A percentile compares a stretch with the other conserved stretches of the same genome.
Conservation (phyloP, 148 eudicot species). For the Simmondsia chinensis region DNA sequence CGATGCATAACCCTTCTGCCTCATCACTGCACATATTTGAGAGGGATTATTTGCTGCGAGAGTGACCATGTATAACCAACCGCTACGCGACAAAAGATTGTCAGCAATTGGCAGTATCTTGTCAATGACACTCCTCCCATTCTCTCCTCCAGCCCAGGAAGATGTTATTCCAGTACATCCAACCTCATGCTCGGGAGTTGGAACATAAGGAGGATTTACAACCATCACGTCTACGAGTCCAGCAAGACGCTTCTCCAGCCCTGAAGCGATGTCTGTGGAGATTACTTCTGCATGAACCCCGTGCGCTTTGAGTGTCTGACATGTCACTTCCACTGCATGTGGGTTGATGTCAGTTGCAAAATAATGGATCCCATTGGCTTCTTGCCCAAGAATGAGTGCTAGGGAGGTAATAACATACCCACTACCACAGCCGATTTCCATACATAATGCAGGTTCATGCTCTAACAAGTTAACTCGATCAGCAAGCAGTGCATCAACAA, state of each 20-base stretch:
- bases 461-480: slow-evolving; percentile 57
- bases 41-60: slow-evolving; percentile 65
- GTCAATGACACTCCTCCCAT: slow-evolving; percentile 80
- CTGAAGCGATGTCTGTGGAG: slow-evolving; percentile 61
- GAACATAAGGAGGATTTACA: slow-evolving; percentile 95
- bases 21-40: slow-evolving; percentile 72
- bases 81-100: slow-evolving; percentile 62
- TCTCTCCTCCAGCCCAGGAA: slow-evolving; percentile 96
- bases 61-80: slow-evolving; percentile 84
- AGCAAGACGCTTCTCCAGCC: slow-evolving; percentile 45
- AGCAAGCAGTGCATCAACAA: slow-evolving; percentile 81
- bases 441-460: slow-evolving; percentile 57
- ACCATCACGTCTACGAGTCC: slow-evolving; percentile 76
- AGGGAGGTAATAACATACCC: slow-evolving; percentile 87
- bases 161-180: slow-evolving; percentile 64
- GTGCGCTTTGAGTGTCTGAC: slow-evolving; percentile 61
- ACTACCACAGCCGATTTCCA: slow-evolving; percentile 96
- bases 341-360: slow-evolving; percentile 89
- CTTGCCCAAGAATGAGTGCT: slow-evolving; percentile 66
- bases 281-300: slow-evolving; percentile 81
- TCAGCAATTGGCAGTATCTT: slow-evolving; percentile 76
- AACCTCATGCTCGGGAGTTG: slow-evolving; percentile 93
- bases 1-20: slow-evolving; percentile 62
- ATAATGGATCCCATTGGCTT: slow-evolving; percentile 27
- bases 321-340: slow-evolving; percentile 49